A percentile compares a stretch with the other conserved stretches of the same genome.
Conservation (phyloP, 192 early-diverging fungal genomes). For the Radiomyces spectabilis region DNA sequence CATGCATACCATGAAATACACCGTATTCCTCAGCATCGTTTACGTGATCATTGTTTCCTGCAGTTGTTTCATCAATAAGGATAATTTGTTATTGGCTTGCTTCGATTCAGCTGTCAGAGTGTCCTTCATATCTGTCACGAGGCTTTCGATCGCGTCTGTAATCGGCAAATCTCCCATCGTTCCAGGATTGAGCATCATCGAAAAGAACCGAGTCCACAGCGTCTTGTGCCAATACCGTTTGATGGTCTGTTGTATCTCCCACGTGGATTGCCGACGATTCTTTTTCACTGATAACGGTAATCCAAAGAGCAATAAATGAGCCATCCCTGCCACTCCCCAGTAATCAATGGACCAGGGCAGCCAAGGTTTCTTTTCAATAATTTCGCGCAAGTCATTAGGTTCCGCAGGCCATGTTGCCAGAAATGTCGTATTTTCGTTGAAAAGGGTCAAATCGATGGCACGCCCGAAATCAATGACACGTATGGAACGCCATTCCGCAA, state of each 20-base stretch:
- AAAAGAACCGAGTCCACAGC: constrained; percentile 14
- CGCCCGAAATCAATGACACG: constrained; percentile 29
- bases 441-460: constrained; percentile 20
- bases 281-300: constrained; percentile 5
- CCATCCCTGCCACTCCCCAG: constrained; percentile 20
- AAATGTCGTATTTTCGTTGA: constrained; percentile 3
- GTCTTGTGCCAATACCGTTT: constrained; percentile 23
- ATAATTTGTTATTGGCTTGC: no score
- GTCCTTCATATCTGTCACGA: not conserved
- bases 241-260: constrained; percentile 9
- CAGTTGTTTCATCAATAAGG: no score
- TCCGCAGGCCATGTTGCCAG: constrained; percentile 8
- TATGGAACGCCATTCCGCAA: not conserved
- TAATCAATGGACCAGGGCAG: constrained; percentile 20
- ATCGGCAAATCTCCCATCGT: no score
- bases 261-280: not conserved
- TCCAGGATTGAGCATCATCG: constrained; percentile 11
- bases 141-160: not conserved
- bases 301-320: constrained; percentile 24
- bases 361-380: constrained; percentile 10
- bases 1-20: not conserved
- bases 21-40: no score
- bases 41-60: no score
- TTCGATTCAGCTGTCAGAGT: no score
- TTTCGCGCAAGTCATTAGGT: constrained; percentile 11